Conservation (phyloP, 164 flowering plant genomes). For the Echeveria elegans region DNA sequence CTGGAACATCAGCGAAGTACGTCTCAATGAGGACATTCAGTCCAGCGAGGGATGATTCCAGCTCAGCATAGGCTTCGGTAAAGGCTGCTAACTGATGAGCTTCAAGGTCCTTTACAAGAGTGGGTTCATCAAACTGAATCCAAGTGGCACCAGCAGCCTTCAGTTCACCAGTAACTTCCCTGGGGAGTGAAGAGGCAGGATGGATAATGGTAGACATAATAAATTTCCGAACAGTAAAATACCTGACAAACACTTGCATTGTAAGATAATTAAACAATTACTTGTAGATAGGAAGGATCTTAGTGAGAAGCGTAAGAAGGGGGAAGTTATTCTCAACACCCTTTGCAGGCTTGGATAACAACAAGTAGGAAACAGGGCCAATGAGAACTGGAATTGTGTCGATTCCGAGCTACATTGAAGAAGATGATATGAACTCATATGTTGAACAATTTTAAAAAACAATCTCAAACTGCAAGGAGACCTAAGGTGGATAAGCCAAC, state of each 20-base stretch:
- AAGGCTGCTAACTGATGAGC: slow-evolving; percentile 48
- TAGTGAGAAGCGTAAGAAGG: slow-evolving; percentile 48
- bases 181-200: slow-evolving; percentile 18
- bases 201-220: background rate
- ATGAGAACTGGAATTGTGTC: slow-evolving; percentile 61
- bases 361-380: slow-evolving; percentile 69
- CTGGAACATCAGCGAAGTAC: slow-evolving; percentile 56
- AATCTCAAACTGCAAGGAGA: background rate
- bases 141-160: slow-evolving; percentile 69
- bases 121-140: slow-evolving; percentile 75
- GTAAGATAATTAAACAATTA: slow-evolving; percentile 12
- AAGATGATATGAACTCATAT: background rate
- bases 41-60: slow-evolving; percentile 48
- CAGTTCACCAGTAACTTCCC: slow-evolving; percentile 57
- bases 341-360: slow-evolving; percentile 70
- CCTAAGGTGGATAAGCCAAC: background rate
- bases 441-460: background rate
- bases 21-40: slow-evolving; percentile 49
- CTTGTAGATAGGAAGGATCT: slow-evolving; percentile 65
- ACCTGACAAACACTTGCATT: background rate
- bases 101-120: slow-evolving; percentile 55
- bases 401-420: slow-evolving; percentile 50
- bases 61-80: slow-evolving; percentile 45
- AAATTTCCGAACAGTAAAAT: background rate
- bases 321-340: slow-evolving; percentile 61